Conservation (phyloP, 2,329 filamentous ascomycete genomes). For the Fusarium lateritium region DNA sequence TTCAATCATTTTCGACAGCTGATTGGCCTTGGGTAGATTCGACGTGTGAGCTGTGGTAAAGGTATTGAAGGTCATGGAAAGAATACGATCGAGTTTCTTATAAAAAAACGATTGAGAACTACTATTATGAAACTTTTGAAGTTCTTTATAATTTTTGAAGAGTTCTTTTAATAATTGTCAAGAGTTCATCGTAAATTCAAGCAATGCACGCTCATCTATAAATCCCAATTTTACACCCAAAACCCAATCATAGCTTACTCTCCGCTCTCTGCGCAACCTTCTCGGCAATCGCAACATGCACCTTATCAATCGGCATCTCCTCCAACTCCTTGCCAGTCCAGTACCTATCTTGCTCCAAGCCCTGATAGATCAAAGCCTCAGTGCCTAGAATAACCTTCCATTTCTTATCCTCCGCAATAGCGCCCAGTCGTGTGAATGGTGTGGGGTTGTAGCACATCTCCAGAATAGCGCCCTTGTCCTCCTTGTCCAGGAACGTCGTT, state of each 20-base stretch:
- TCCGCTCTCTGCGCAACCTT: conserved; percentile 48
- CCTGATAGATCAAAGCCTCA: conserved; percentile 84
- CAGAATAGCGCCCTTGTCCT: conserved; percentile 76
- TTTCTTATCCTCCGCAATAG: conserved; percentile 70
- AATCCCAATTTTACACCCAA: neutral
- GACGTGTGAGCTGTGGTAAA: no score
- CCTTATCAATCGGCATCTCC: conserved; percentile 60
- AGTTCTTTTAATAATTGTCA: no score
- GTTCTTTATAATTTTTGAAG: no score
- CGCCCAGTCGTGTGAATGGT: conserved; percentile 77
- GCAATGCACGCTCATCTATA: conserved; percentile 34
- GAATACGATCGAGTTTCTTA: no score
- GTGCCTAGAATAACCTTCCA: conserved; percentile 84
- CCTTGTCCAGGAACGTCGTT: conserved; percentile 62
- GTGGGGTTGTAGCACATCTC: conserved; percentile 89
- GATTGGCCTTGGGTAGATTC: no score
- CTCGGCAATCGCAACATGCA: conserved; percentile 44
- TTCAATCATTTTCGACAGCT: no score
- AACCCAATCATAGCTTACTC: conserved; percentile 31
- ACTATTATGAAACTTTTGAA: no score
- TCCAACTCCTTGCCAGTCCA: conserved; percentile 76
- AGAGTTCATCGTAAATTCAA: neutral
- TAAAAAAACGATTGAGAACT: no score
- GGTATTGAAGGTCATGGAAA: no score
- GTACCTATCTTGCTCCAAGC: conserved; percentile 75